phyloP scores from a whole-genome alignment of 768 basidiomycete genomes.

The Suillus luteus region DNA sequence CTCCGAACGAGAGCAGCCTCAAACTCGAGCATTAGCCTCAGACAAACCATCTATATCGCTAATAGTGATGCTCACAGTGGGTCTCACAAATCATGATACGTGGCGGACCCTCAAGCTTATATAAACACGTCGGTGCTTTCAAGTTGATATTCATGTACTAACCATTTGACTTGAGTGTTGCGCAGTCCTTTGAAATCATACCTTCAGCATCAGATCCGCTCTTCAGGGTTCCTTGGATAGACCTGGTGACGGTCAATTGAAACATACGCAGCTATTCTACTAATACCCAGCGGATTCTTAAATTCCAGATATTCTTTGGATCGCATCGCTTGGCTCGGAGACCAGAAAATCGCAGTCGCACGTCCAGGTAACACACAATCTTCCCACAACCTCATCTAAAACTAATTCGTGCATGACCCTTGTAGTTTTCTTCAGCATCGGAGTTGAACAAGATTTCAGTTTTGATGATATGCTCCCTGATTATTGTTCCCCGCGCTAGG shows the following conservation, averaged over 20 bases:
- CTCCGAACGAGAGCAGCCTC: too few relatives aligned
- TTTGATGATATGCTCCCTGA: background rate
- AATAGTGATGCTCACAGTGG: slow-evolving; percentile 5
- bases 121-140: slow-evolving; percentile 27
- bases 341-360: slow-evolving; percentile 20
- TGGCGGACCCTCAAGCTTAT: slow-evolving; percentile 25
- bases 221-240: slow-evolving; percentile 28
- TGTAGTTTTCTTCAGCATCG: background rate
- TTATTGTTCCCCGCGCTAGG: background rate
- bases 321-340: slow-evolving; percentile 19
- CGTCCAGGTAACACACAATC: background rate
- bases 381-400: background rate
- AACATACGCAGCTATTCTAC: slow-evolving; percentile 9
- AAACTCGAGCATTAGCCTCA: too few relatives aligned
- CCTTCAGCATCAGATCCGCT: slow-evolving; percentile 26
- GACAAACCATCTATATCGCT: too few relatives aligned
- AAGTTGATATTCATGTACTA: background rate
- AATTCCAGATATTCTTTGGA: background rate
- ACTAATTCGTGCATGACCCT: background rate
- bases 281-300: background rate
- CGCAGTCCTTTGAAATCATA: slow-evolving; percentile 32
- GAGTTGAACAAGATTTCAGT: background rate
- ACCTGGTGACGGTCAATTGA: slow-evolving; percentile 14
- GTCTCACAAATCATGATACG: slow-evolving; percentile 15
- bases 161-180: background rate